Base-by-base conservation (phyloP, 768 basidiomycete genomes). In the Trichaptum fuscoviolaceum region DNA sequence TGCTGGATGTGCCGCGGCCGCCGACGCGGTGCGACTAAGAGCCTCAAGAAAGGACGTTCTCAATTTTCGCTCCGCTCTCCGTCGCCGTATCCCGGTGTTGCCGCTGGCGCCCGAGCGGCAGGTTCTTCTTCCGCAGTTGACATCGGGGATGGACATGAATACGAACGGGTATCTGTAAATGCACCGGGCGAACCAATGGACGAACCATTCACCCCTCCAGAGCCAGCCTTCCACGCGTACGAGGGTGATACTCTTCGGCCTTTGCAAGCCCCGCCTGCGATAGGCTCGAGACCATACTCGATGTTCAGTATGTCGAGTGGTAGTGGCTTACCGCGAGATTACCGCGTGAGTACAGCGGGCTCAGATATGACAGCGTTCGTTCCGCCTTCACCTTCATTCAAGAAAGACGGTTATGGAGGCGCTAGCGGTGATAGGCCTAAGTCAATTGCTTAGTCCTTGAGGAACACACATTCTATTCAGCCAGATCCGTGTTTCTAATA, bases 321-420 rank as follows among this genome's bases (percentile, higher is more conserved):
- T 9, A 25, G 15, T 61, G 59, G 59, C 12, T 7, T 61, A 23
- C 59, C 59, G 18, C 25, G 59, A 6, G 24, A 25, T 9, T 61
- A 61, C 59, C 59, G 59, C 59, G 59, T 61, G 59, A 61, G 59
- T 23, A 34, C 80, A 71, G 80, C 80, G 60, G 64, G 82, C 67
- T 75, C 81, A 15, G 80, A 82, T 58, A 78, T 82, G 63, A 87
- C 86, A 1, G 71, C 80, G 57, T 77, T 77, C 64, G 82, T 78
- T 23, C 87, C 87, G 30, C 87, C 88, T 18, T 81, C 83, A 0
- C 87, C 88, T 20, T 81, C 82, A 57, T 89, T 88, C 76, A 78
- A 82, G 66, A 75, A 75, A 65, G 75, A 78, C 62, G 79, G 81
- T 62, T 57, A 72, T 17, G 69, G 36, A 67, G 69, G 52, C 62